phyloP scores from a whole-genome alignment of 225 moss, liverwort and hornwort species.

The Anthoceros angustus region DNA sequence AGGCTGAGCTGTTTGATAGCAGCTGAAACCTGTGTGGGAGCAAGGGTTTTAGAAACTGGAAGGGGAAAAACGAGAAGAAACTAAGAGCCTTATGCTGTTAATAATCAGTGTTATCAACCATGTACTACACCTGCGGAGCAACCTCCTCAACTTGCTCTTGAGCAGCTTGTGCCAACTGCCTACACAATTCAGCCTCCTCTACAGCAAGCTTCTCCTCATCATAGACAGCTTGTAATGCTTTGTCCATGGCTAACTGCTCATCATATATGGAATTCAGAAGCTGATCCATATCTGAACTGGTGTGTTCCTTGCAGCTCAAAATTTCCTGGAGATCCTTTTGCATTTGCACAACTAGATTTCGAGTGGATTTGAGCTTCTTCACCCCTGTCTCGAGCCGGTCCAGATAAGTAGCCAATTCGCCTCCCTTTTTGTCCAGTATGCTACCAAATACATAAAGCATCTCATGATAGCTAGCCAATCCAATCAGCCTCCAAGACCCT shows the following conservation, averaged over 20 bases:
- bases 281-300: constrained; percentile 27
- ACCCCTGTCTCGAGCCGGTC: constrained; percentile 30
- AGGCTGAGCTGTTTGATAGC: constrained; percentile 39
- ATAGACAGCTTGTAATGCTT: constrained; percentile 24
- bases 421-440: constrained; percentile 19
- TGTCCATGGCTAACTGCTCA: constrained; percentile 28
- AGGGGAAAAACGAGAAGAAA: not conserved
- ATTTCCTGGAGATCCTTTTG: constrained; percentile 29
- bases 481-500: constrained; percentile 32
- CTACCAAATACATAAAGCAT: constrained; percentile 26
- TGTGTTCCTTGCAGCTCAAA: constrained; percentile 20
- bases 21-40: constrained; percentile 17
- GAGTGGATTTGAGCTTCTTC: constrained; percentile 33
- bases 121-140: constrained; percentile 25
- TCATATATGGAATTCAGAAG: constrained; percentile 24
- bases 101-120: too few relatives aligned
- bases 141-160: constrained; percentile 42
- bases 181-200: constrained; percentile 33
- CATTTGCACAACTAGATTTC: constrained; percentile 31
- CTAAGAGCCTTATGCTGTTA: too few relatives aligned
- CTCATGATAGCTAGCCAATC: constrained; percentile 41
- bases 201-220: constrained; percentile 27
- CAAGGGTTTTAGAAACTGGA: not conserved
- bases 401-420: constrained; percentile 22
- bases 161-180: constrained; percentile 35